Base-by-base conservation (phyloP, 2,329 filamentous ascomycete species). In the Colletotrichum sp. region DNA sequence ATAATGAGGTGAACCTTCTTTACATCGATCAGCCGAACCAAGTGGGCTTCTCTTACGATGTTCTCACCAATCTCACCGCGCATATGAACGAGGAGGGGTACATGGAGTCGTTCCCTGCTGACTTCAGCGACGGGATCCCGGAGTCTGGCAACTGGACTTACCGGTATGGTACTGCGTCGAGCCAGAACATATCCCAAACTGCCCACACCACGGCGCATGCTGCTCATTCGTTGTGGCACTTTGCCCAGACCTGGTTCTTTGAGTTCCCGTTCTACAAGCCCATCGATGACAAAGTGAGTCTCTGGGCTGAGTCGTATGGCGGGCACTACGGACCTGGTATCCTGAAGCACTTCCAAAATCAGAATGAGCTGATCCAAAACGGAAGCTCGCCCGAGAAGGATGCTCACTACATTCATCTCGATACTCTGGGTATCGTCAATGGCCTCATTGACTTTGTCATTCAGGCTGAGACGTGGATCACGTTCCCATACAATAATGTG, bases 351-450 rank as follows among this genome's bases (percentile, higher is more conserved):
- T 90, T 89, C 84, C 88, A 93, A 79, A 83, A 90, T 72, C 92
- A 95, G 83, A 95, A 95, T 78, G 81, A 85, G 21, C 86, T 86
- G 63, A 89, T 90, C 12, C 80, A 82, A n/a, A 89, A 87, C 70
- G 90, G 91, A 3, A 73, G 84, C 30, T 92, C 90, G 2, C 83
- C 93, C 8, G 88, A 91, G 39, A 84, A 85, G 57, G 63, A 69
- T 26, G 77, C 78, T 1, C 78, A 77, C 13, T 76, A 77, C 36
- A 90, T 94, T 63, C 89, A 90, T 70, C 86, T 95, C 12, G 86
- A 86, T n/a, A 91, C 93, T 1, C 83, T 95, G 0, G 93, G 93
- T 15, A 93, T 95, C 75, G 86, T 95, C 75, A 95, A 95, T 81
- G 94, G 93, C 7, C 91, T 93, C 77, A 86, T 95, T 49, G 94